Evolutionary conservation across 768 basidiomycete species (phyloP), one percentile per base, ranked within the genome.

Genomic region (Paxillus involutus): DNA sequence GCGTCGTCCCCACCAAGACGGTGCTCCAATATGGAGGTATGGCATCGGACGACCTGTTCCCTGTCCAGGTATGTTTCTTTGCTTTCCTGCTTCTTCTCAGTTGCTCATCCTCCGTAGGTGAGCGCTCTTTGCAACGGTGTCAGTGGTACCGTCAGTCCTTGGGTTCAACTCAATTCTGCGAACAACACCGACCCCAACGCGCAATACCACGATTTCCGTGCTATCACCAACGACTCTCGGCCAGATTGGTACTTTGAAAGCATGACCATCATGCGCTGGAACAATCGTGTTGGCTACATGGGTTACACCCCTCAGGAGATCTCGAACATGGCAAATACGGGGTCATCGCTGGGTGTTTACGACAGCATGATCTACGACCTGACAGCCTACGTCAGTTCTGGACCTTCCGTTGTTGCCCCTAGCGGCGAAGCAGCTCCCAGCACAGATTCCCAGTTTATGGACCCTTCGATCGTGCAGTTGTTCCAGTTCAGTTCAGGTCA

Each of bases 201-300:
- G 0, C 77, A 84, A 62, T 99, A 98, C 68, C 97, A 98, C 69
- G 96, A 99, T 68, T 99, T 99, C 83, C 89, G 96, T 16, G 87
- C 86, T 0, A 86, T 78, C 66, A 88, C 86, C 35, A 89, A 86
- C 55, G 96, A 98, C 64, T 88, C 89, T 0, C 84, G 97, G 9
- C 96, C 97, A 0, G 97, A 99, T 66, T 99, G 97, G 97, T 99
- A 98, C 71, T 94, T 90, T 59, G 89, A 98, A 73, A 79, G 77
- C 55, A 98, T 99, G 97, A 89, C 91, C 3, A 70, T 82, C 66
- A 88, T 99, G 88, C 89, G 97, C 7, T 97, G 88, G 77, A 87
- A 84, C 49, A 84, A 84, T 61, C 89, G 96, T 37, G 81, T 85
- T 39, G 97, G 97, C 0, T 98, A 95, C 67, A 65, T 96, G 47